phyloP scores from a whole-genome alignment of 1,139 yeast species.

The Zygosaccharomyces sapae region DNA sequence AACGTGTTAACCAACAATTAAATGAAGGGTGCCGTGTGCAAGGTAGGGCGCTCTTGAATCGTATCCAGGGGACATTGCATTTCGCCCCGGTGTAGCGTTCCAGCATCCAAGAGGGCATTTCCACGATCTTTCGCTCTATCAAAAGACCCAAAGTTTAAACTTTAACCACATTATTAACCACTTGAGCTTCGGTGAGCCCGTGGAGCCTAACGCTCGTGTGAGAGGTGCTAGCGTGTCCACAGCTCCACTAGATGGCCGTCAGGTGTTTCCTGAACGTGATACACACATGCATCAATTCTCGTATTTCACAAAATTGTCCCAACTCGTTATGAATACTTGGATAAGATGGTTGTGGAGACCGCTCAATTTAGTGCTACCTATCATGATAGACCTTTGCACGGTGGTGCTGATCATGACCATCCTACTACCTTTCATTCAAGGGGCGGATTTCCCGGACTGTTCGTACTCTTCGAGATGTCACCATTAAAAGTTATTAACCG shows the following conservation, averaged over 20 bases:
- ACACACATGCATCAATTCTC: constrained; percentile 54
- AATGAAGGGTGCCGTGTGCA: constrained; percentile 83
- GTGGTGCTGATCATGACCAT: constrained; percentile 90
- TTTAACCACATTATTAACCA: constrained; percentile 75
- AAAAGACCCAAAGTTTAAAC: constrained; percentile 51
- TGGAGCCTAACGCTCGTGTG: constrained; percentile 36
- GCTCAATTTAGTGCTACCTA: constrained; percentile 89
- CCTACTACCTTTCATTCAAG: constrained; percentile 77
- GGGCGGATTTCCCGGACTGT: constrained; percentile 91
- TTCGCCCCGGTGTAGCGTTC: constrained; percentile 81
- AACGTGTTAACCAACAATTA: constrained; percentile 52
- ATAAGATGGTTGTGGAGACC: constrained; percentile 59
- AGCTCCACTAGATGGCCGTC: constrained; percentile 68
- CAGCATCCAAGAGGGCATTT: constrained; percentile 56
- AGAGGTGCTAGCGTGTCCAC: constrained; percentile 41
- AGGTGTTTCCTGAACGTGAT: constrained; percentile 45
- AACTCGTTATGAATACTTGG: constrained; percentile 71
- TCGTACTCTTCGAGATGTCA: constrained; percentile 83
- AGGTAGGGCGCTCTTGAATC: constrained; percentile 75
- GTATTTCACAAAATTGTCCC: constrained; percentile 85
- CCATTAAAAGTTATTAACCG: constrained; percentile 87
- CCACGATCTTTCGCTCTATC: constrained; percentile 78
- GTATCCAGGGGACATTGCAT: constrained; percentile 87
- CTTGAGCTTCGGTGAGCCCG: constrained; percentile 74
- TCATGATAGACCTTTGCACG: constrained; percentile 78